Percentiles rank a stretch among this genome's conserved stretches.
Conservation (phyloP, 1,284 basidiomycete species). For the Ceratobasidium sp. region DNA sequence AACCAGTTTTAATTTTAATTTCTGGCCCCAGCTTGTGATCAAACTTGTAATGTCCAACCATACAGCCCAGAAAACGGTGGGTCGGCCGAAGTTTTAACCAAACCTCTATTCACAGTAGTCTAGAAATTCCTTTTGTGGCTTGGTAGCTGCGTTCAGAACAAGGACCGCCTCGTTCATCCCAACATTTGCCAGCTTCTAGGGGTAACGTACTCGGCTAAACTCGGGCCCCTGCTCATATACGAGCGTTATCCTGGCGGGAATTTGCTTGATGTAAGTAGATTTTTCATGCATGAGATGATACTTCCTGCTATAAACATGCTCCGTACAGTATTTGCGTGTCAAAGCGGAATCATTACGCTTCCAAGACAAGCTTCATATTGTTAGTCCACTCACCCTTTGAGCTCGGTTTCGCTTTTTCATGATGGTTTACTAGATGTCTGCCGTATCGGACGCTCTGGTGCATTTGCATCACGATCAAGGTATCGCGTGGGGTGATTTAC, state of each 20-base stretch:
- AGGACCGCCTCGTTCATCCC: not conserved
- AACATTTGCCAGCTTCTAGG: conserved; percentile 21
- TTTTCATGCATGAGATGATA: not conserved
- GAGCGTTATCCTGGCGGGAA: conserved; percentile 9
- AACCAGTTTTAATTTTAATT: not conserved
- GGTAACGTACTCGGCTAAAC: conserved; percentile 5
- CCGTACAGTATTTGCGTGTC: not conserved
- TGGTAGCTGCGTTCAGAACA: conserved; percentile 2
- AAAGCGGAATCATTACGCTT: conserved; percentile 1
- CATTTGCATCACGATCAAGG: conserved; percentile 5
- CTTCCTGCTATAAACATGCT: not conserved
- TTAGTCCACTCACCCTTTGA: not conserved
- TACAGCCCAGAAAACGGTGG: conserved; percentile 7
- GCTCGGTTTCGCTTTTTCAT: too few species aligned
- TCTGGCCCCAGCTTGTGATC: not conserved
- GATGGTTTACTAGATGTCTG: conserved; percentile 10
- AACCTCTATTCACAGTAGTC: not conserved
- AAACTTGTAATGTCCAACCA: conserved; percentile 9
- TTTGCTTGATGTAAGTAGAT: not conserved
- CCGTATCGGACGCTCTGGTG: not conserved
- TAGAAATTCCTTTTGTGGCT: conserved; percentile 17
- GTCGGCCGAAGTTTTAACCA: not conserved
- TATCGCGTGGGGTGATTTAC: conserved; percentile 20
- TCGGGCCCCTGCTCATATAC: conserved; percentile 6
- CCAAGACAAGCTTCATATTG: not conserved